Evolutionary conservation across 176 grass and related monocot species (phyloP).

Genomic region (Lolium rigidum): DNA sequence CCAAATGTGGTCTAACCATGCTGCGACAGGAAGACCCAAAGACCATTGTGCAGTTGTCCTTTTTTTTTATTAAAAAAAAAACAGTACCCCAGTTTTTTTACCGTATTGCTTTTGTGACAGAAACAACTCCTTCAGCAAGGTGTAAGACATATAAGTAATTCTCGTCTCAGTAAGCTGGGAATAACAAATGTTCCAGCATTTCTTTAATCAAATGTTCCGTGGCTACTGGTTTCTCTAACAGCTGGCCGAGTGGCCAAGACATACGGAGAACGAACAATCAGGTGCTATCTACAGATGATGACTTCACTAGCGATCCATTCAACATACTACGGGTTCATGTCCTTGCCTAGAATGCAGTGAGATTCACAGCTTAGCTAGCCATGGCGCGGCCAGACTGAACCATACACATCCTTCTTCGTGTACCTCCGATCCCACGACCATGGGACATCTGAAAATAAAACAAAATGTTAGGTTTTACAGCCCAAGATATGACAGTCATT

Average conservation of each 20-base stretch:
- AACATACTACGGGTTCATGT: background rate
- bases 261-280: background rate
- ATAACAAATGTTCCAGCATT: background rate
- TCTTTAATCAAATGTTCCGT: background rate
- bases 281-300: background rate
- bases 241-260: background rate
- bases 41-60: background rate
- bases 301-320: background rate
- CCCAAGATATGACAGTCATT: background rate
- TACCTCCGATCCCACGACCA: constrained; percentile 97
- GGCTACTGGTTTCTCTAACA: background rate
- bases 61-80: background rate
- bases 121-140: no score
- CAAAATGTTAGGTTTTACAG: background rate
- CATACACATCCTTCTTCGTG: constrained; percentile 83
- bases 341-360: background rate
- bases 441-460: constrained; percentile 70
- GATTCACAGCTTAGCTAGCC: constrained; percentile 45
- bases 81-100: no score
- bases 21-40: background rate
- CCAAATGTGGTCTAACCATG: no score
- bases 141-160: no score
- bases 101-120: no score
- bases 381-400: constrained; percentile 78
- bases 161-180: background rate